Evolutionary conservation across 495 filamentous ascomycete species (phyloP).

Genomic region (Penicillium longicatenatum): DNA sequence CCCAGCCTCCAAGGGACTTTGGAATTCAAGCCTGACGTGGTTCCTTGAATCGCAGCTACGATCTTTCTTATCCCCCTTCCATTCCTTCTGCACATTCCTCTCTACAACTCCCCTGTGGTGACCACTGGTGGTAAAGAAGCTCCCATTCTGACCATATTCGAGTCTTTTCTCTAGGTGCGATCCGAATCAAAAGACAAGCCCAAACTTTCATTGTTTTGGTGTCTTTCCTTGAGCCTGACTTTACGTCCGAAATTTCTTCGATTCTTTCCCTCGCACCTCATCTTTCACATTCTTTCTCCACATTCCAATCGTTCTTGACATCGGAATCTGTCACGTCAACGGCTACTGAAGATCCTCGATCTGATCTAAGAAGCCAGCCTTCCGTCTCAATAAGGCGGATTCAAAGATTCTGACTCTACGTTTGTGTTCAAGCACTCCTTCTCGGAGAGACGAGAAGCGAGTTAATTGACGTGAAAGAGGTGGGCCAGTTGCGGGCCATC

Average conservation of each 20-base stretch:
- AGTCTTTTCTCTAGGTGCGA: conserved; percentile 29
- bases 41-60: conserved; percentile 34
- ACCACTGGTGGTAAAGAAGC: conserved; percentile 14
- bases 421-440: conserved; percentile 37
- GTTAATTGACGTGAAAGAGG: conserved; percentile 25
- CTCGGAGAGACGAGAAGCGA: conserved; percentile 53
- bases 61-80: conserved; percentile 32
- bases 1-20: conserved; percentile 39
- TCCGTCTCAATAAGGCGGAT: conserved; percentile 4
- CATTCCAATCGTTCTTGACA: conserved; percentile 34
- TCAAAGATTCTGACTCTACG: conserved; percentile 10
- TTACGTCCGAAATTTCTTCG: conserved; percentile 11
- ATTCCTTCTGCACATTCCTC: conserved; percentile 36
- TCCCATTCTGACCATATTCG: conserved; percentile 24
- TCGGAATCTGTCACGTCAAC: conserved; percentile 5
- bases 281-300: conserved; percentile 25
- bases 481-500: conserved; percentile 15
- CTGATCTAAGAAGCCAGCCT: not conserved
- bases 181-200: conserved; percentile 15
- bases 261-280: conserved; percentile 13
- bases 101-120: conserved; percentile 17
- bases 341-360: not conserved
- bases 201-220: conserved; percentile 10
- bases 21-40: conserved; percentile 32
- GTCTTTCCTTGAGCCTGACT: conserved; percentile 4